Evolutionary conservation across 1,284 basidiomycete species (phyloP).

Genomic region (Anthracocystis setariae): DNA sequence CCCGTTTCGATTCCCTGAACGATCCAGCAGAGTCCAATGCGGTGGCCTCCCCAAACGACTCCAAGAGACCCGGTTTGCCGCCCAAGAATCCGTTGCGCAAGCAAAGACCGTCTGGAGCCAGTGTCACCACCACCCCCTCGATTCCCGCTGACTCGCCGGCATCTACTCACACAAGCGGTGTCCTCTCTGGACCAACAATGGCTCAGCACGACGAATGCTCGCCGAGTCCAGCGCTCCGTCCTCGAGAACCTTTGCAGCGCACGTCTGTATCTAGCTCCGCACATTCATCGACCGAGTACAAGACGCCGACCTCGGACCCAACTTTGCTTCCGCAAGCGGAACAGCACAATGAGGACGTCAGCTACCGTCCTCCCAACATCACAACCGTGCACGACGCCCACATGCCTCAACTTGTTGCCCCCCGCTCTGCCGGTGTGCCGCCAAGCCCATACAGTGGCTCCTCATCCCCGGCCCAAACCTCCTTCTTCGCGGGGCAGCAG

Average conservation of each 20-base stretch:
- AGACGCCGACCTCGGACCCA: conserved; percentile 14
- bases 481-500: conserved; percentile 18
- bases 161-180: conserved; percentile 15
- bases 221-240: neutral
- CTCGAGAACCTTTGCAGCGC: conserved; percentile 7
- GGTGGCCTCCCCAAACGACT: conserved; percentile 8
- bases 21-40: conserved; percentile 1
- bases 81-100: conserved; percentile 50
- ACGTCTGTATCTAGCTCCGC: conserved; percentile 21
- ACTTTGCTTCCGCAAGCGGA: conserved; percentile 13
- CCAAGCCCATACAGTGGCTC: conserved; percentile 10
- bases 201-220: conserved; percentile 1
- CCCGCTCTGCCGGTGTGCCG: conserved; percentile 16
- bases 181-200: conserved; percentile 20
- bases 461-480: conserved; percentile 19
- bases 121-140: conserved; percentile 18
- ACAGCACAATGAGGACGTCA: conserved; percentile 14
- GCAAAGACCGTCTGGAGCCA: conserved; percentile 30
- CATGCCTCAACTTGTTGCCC: conserved; percentile 2
- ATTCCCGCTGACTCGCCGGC: conserved; percentile 25
- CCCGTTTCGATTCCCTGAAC: conserved; percentile 11
- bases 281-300: conserved; percentile 21
- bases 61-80: conserved; percentile 33
- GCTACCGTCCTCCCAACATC: conserved; percentile 18
- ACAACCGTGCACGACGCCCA: conserved; percentile 5